Evolutionary conservation across 768 basidiomycete genomes (phyloP), one percentile per base, ranked within the genome.

Genomic region (Wakefieldia striispora): DNA sequence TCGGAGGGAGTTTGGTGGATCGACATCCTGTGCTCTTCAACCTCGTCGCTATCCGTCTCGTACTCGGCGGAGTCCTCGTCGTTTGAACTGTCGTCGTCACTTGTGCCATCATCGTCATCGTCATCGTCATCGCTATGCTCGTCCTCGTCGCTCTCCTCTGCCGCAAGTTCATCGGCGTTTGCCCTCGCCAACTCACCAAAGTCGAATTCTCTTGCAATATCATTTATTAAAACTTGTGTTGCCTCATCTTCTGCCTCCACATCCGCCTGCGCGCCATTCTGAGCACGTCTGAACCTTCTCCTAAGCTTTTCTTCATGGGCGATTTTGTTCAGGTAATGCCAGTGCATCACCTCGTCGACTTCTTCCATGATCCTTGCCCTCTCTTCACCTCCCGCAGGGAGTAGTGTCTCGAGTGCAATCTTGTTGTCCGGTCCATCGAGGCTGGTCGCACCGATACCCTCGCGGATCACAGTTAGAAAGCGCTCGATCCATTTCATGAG

Each of bases 401-500:
- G 78, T 26, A 98, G 70, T 62, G 86, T 91, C 60, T 99, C 97
- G 41, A 99, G 82, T 56, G 86, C 88, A 63, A 97, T 71, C 43
- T 45, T 63, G 51, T 50, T 54, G 6, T 21, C 46, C 37, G 39
- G 39, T 43, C 24, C 60, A 10, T 61, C 47, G 9, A 20, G 13
- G 17, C 34, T 36, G 20, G 36, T 40, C 26, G 73, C 70, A 4
- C 91, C 88, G 6, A 98, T 69, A 5, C 97, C 97, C 52, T 95
- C 93, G 11, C 97, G 88, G 40, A 94, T 81, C 46, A 89, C 80
- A 21, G 88, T 88, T 51, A 98, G 77, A 74, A 98, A 98, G 31
- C 91, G 81, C 69, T 98, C 95, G 67, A 97, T 88, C 97, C 97
- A 99, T 34, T 77, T 80, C 93, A 97, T 97, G 49, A 99, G 82